Base-by-base conservation (phyloP, 2,329 filamentous ascomycete species). In the Alternaria sp. region DNA sequence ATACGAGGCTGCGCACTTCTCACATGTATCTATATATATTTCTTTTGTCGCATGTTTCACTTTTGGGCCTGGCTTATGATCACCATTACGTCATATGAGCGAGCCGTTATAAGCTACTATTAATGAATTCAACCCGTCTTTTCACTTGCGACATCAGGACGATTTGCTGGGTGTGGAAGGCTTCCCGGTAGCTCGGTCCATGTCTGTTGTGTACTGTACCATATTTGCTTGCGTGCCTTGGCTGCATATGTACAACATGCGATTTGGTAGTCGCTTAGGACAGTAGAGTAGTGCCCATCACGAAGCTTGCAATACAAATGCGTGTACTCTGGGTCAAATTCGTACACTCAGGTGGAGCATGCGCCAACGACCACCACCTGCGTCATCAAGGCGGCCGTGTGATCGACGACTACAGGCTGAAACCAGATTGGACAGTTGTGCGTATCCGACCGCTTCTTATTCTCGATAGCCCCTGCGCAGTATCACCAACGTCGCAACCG, bases 231-330 rank as follows among this genome's bases (percentile, higher is more conserved):
- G 59, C 59, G 52, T 30, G 53, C 23, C 63, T 65, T 69, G 58
- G 65, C 65, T 69, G 65, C 59, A 69, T 67, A 67, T 66, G 65
- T 67, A 67, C 56, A 61, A 59, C 58, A 62, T 67, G 63, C 61
- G 59, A 61, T 47, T 52, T 51, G 57, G 44, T 57, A 55, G 47
- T 58, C 62, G 62, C 53, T 49, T 52, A 61, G 32, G 19, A 36
- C 25, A 50, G 61, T 49, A 53, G 44, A n/a, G 45, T 36, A 43
- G 49, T 45, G 26, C 54, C 21, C 32, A 32, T 11, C 30, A 43
- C n/a, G 32, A 50, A 23, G 32, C 32, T 21, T 17, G 25, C 28
- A 60, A 43, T 47, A 26, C 43, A 56, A 25, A 36, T 15, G 12
- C 6, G n/a, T 17, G 36, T 50, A 19, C 4, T 30, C n/a, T 50